Evolutionary conservation across 495 filamentous ascomycete genomes (phyloP).

Genomic region (Aspergillus egyptiacus): DNA sequence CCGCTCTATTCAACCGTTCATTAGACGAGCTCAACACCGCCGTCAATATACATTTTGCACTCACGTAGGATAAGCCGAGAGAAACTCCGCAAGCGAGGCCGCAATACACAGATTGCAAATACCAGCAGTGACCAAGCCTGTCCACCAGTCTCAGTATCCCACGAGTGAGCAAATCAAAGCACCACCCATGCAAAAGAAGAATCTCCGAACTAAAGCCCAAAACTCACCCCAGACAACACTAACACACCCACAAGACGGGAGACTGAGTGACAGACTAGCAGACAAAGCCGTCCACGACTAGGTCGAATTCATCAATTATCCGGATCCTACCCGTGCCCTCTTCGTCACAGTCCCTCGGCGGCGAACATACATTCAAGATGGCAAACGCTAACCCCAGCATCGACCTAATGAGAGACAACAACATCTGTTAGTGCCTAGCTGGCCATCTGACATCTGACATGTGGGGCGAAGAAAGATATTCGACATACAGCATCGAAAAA

Average conservation of each 20-base stretch:
- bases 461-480: neutral
- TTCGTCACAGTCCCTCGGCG: too few relatives aligned
- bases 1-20: conserved; percentile 34
- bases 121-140: conserved; percentile 61
- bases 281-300: conserved; percentile 50
- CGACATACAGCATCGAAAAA: conserved; percentile 42
- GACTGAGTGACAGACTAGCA: conserved; percentile 42
- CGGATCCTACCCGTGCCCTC: neutral
- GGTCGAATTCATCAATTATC: conserved; percentile 11
- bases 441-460: neutral
- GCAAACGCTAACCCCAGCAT: conserved; percentile 52
- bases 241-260: conserved; percentile 42
- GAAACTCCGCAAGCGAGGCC: conserved; percentile 64
- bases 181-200: too few relatives aligned
- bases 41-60: conserved; percentile 10
- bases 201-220: too few relatives aligned
- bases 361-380: conserved; percentile 43
- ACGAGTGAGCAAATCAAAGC: neutral
- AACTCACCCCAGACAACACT: conserved; percentile 47
- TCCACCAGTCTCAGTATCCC: neutral
- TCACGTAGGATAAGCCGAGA: conserved; percentile 65
- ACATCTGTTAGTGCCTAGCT: conserved; percentile 3
- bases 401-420: conserved; percentile 24
- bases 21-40: conserved; percentile 4
- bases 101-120: conserved; percentile 68